These are phyloP conservation scores for Acephala macrosclerotiorum DNA, from an alignment of 2,329 filamentous ascomycete species.

Conservation along the genomic window DNA sequence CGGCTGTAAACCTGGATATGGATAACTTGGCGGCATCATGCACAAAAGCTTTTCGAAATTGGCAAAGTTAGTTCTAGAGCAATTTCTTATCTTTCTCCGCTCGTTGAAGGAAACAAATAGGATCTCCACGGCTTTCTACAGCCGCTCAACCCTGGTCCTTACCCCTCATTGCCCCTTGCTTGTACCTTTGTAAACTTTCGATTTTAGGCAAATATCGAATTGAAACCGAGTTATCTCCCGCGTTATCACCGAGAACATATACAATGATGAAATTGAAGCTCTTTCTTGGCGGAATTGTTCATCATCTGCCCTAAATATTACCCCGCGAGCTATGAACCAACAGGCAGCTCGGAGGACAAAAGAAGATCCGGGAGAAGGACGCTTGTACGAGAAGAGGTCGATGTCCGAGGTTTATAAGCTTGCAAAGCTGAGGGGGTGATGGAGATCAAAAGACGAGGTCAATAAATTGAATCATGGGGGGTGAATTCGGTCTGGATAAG, in stretches of 20 bases:
- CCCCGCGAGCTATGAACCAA: neutral
- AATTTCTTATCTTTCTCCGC: neutral
- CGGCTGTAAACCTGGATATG: neutral
- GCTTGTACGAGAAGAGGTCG: neutral
- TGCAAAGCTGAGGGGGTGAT: neutral
- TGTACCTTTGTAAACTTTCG: neutral
- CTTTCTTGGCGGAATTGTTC: neutral
- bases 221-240: slow-evolving; percentile 4
- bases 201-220: neutral
- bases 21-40: neutral
- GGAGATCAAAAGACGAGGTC: neutral
- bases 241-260: neutral
- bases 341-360: neutral
- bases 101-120: neutral
- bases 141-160: neutral
- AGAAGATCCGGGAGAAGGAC: neutral
- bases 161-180: neutral
- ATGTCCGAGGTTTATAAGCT: neutral
- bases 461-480: neutral
- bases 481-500: neutral
- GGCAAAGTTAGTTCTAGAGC: slow-evolving; percentile 10
- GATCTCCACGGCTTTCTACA: neutral
- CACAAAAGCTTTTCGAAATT: neutral
- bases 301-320: slow-evolving; percentile 1
- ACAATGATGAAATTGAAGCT: neutral